Percentiles rank a stretch among this genome's conserved stretches.
Conservation (phyloP, 441 rosid genomes). For the Euphorbia schlechtendalii region DNA sequence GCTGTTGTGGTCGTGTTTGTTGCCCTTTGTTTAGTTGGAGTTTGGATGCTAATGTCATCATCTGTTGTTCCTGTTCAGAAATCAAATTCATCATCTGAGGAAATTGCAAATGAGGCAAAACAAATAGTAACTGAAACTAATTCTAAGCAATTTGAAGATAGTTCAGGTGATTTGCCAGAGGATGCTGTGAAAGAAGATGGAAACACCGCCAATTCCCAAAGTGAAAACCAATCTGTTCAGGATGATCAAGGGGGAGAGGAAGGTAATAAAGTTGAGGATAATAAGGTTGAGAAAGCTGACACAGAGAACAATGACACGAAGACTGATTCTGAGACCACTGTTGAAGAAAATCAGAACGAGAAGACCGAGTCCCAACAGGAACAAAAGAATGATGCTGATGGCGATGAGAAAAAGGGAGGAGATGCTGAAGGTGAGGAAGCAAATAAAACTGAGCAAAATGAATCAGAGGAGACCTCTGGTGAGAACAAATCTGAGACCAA, state of each 20-base stretch:
- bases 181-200: slow-evolving; percentile 52
- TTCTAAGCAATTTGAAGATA: slow-evolving; percentile 44
- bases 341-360: slow-evolving; percentile 19
- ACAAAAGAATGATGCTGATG: slow-evolving; percentile 13
- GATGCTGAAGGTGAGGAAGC: slow-evolving; percentile 31
- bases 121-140: slow-evolving; percentile 40
- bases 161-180: slow-evolving; percentile 49
- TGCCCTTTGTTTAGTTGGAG: slow-evolving; percentile 76
- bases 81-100: slow-evolving; percentile 35
- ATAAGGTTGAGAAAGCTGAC: slow-evolving; percentile 24
- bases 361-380: slow-evolving; percentile 16
- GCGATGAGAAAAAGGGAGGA: slow-evolving; percentile 23
- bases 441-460: slow-evolving; percentile 37
- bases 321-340: slow-evolving; percentile 8
- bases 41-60: slow-evolving; percentile 93
- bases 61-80: slow-evolving; percentile 52
- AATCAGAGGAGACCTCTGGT: slow-evolving; percentile 27
- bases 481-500: slow-evolving; percentile 13
- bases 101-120: slow-evolving; percentile 40
- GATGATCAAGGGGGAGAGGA: slow-evolving; percentile 36
- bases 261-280: slow-evolving; percentile 28
- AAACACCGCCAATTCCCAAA: slow-evolving; percentile 20
- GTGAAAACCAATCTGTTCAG: slow-evolving; percentile 22
- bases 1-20: slow-evolving; percentile 69
- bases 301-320: slow-evolving; percentile 21